Percentiles rank a stretch among this genome's conserved stretches.
Conservation (phyloP, 768 basidiomycete species). For the Termitomyces sp. region DNA sequence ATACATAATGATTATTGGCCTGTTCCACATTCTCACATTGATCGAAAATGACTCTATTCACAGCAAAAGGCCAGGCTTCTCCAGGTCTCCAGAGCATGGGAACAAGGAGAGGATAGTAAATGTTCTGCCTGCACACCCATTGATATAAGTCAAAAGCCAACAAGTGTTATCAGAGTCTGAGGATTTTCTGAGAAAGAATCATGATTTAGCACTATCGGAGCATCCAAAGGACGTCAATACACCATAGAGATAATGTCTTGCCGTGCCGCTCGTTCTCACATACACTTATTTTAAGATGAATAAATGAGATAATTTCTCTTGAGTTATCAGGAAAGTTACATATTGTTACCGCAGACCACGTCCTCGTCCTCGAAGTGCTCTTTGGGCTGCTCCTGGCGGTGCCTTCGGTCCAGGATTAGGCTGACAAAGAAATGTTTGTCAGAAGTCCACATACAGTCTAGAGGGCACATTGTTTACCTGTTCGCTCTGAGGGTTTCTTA, state of each 20-base stretch:
- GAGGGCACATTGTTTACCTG: slow-evolving; percentile 43
- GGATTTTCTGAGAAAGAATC: background rate
- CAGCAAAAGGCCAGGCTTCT: too few species aligned
- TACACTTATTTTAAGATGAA: background rate
- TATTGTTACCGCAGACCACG: slow-evolving; percentile 57
- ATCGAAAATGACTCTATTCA: background rate
- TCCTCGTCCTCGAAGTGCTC: slow-evolving; percentile 82
- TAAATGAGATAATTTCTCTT: background rate
- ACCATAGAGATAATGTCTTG: background rate
- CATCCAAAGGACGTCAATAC: too few species aligned
- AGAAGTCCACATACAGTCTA: background rate
- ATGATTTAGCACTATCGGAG: background rate
- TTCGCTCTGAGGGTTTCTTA: slow-evolving; percentile 92
- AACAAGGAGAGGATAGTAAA: too few species aligned
- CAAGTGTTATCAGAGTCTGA: too few species aligned
- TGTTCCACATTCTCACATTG: too few species aligned
- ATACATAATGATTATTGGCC: background rate
- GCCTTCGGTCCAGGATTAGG: slow-evolving; percentile 81
- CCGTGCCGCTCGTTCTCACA: too few species aligned
- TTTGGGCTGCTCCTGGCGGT: slow-evolving; percentile 86
- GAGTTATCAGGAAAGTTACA: background rate
- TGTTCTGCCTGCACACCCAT: too few species aligned
- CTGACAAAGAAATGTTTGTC: slow-evolving; percentile 31
- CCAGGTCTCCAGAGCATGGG: background rate
- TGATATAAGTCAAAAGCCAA: too few species aligned